Conservation (phyloP, 148 eudicot species). For the Camellia lanceoleosa region DNA sequence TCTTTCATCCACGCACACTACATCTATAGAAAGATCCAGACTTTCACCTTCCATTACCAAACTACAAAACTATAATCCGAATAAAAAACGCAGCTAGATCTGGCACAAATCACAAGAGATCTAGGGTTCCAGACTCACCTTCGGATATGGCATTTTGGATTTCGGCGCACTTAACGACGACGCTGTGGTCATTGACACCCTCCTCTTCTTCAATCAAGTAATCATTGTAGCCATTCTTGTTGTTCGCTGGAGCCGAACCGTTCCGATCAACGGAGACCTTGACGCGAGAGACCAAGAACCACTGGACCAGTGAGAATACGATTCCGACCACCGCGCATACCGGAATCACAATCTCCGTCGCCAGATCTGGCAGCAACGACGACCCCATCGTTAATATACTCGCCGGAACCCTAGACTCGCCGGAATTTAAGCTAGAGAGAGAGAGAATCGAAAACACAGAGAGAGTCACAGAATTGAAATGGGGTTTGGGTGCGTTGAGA, state of each 20-base stretch:
- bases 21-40: not conserved
- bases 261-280: constrained; percentile 2
- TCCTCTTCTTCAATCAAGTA: constrained; percentile 74
- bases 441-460: not conserved
- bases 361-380: constrained; percentile 63
- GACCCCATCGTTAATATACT: not conserved
- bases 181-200: constrained; percentile 46
- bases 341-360: constrained; percentile 62
- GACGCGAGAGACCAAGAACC: constrained; percentile 15
- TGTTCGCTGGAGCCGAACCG: not conserved
- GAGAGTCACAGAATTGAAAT: not conserved
- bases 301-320: constrained; percentile 10
- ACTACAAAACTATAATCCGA: too few species aligned
- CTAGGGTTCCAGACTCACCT: constrained; percentile 31
- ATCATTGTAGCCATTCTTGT: constrained; percentile 51
- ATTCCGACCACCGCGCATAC: constrained; percentile 57
- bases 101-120: not conserved
- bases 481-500: not conserved
- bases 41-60: not conserved
- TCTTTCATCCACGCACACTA: not conserved
- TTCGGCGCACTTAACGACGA: constrained; percentile 69
- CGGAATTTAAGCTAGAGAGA: not conserved
- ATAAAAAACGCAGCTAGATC: not conserved
- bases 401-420: constrained; percentile 4
- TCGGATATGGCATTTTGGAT: constrained; percentile 80